Base-by-base conservation (phyloP, 495 filamentous ascomycete genomes). In the Cairneyella variabilis region DNA sequence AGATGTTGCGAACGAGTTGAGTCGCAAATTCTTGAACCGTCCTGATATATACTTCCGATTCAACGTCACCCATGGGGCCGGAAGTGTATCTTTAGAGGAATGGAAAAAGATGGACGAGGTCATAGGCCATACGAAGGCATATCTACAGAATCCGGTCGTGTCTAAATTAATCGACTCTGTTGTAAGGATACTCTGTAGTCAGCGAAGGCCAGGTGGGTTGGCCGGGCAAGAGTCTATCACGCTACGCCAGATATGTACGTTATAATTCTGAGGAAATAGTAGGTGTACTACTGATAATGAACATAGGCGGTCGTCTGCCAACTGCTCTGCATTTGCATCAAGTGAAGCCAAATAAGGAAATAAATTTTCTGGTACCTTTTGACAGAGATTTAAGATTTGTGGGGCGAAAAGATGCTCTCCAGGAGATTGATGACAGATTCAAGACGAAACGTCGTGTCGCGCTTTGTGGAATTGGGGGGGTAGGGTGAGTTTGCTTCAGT, bases 41-140 rank as follows among this genome's bases (percentile, higher is more conserved):
- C 26, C 46, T 2, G 37, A 53, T 16, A 39, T 55, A 16, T 63
- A 63, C 40, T 57, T 48, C 17, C 57, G 57, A 18, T 53, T 63
- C 17, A 57, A 50, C 25, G 56, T 62, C 34, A 38, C 17, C 25
- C 41, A 25, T 12, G 41, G 27, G 11, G 17, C 23, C 12, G 43
- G 28, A 16, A 20, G 12, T 47, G 20, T 54, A 25, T 42, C 36
- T 30, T 42, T 52, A 21, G 49, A 46, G 5, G n/a, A n/a, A n/a
- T n/a, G n/a, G n/a, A n/a, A n/a, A n/a, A n/a, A n/a, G n/a, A n/a
- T n/a, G n/a, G n/a, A n/a, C n/a, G n/a, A n/a, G n/a, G n/a, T n/a
- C n/a, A n/a, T n/a, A n/a, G n/a, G n/a, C n/a, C n/a, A n/a, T n/a
- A n/a, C n/a, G n/a, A n/a, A n/a, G 39, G 37, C 37, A 9, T 40